A percentile compares a stretch with the other conserved stretches of the same genome.
These are phyloP conservation scores for Arthrobotrys pseudoclavata DNA, from an alignment of 2,329 filamentous ascomycete species.

Conservation along the genomic window DNA sequence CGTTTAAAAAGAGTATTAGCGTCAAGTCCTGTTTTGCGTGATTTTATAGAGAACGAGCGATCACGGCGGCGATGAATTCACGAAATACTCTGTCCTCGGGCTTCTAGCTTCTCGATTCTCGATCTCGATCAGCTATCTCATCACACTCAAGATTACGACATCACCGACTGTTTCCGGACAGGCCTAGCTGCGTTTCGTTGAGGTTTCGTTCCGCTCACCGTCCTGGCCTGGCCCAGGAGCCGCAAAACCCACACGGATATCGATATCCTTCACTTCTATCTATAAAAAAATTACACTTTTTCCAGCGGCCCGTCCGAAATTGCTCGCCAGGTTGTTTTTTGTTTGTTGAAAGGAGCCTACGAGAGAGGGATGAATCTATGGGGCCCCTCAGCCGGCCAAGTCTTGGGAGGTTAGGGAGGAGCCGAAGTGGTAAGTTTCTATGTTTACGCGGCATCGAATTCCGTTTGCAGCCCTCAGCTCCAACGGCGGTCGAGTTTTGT, in stretches of 20 bases:
- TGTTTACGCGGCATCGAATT: constrained; percentile 9
- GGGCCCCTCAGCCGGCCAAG: constrained; percentile 57
- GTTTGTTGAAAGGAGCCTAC: not conserved
- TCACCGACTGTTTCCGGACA: constrained; percentile 4
- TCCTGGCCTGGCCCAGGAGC: constrained; percentile 15
- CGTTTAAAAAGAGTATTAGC: constrained; percentile 41
- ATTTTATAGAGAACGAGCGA: constrained; percentile 42
- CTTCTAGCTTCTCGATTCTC: constrained; percentile 24
- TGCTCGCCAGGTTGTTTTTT: not conserved
- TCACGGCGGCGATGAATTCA: constrained; percentile 27
- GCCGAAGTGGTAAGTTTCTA: constrained; percentile 55
- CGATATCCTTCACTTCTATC: constrained; percentile 2
- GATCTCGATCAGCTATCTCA: constrained; percentile 8
- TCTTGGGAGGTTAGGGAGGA: constrained; percentile 60
- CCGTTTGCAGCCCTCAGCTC: constrained; percentile 47
- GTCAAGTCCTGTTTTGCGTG: constrained; percentile 47
- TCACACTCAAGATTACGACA: constrained; percentile 1
- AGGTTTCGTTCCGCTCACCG: constrained; percentile 12
- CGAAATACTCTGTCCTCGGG: constrained; percentile 23
- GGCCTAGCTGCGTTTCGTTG: constrained; percentile 16
- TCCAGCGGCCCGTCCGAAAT: not conserved
- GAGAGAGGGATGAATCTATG: constrained; percentile 35
- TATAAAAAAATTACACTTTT: not conserved
- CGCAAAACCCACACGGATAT: not conserved
- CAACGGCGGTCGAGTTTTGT: not conserved